Evolutionary conservation across 2,329 filamentous ascomycete genomes (phyloP).

Genomic region (Cyphellophora attinorum): DNA sequence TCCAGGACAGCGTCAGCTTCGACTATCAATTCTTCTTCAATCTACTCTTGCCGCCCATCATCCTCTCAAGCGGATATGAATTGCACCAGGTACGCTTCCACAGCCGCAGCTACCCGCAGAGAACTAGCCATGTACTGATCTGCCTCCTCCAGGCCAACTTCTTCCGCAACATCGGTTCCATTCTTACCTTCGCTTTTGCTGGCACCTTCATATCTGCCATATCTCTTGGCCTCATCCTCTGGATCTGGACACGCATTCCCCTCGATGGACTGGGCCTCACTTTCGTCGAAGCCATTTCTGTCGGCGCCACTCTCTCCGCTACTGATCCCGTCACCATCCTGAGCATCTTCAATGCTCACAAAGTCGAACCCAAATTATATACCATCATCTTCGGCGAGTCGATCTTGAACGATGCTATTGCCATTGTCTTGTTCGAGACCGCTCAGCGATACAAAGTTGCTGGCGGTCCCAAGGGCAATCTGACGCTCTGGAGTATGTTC

Average conservation of each 20-base stretch:
- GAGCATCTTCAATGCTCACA: slow-evolving; percentile 98
- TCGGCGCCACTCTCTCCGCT: slow-evolving; percentile 90
- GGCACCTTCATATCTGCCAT: slow-evolving; percentile 95
- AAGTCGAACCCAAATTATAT: slow-evolving; percentile 96
- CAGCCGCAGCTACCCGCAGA: slow-evolving; percentile 1
- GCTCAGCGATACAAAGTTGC: slow-evolving; percentile 84
- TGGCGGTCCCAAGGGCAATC: slow-evolving; percentile 52
- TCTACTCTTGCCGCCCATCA: slow-evolving; percentile 93
- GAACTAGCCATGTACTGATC: background rate
- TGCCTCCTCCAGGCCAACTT: slow-evolving; percentile 62
- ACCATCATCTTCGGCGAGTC: slow-evolving; percentile 98
- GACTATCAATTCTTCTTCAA: slow-evolving; percentile 99
- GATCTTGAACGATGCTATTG: slow-evolving; percentile 94
- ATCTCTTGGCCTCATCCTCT: slow-evolving; percentile 84
- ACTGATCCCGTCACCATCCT: slow-evolving; percentile 97
- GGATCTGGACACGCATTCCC: slow-evolving; percentile 77
- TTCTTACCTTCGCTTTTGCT: slow-evolving; percentile 93
- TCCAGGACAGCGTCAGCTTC: slow-evolving; percentile 87
- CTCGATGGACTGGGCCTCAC: slow-evolving; percentile 76
- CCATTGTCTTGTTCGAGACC: slow-evolving; percentile 97
- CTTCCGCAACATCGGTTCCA: slow-evolving; percentile 95
- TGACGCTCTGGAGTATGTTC: slow-evolving; percentile 74
- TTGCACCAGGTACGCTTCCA: slow-evolving; percentile 60
- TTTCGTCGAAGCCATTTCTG: slow-evolving; percentile 92
- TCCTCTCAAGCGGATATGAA: slow-evolving; percentile 93